Base-by-base conservation (phyloP, 805 yeast genomes). In the Metschnikowia continentalis region DNA sequence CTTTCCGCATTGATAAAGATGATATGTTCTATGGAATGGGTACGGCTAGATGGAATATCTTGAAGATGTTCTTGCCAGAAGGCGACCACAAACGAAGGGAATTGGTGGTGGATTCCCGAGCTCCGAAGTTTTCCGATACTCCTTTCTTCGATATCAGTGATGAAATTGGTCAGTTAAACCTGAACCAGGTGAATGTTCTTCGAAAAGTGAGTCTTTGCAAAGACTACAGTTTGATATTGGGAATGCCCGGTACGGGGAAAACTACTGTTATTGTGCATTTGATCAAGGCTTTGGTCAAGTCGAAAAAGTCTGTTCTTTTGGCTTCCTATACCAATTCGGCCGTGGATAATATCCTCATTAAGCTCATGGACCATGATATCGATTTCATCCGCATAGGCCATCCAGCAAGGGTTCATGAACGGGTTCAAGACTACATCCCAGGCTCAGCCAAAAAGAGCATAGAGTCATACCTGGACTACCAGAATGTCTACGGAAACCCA, bases 231-330 rank as follows among this genome's bases (percentile, higher is more conserved):
- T 72, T 94, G 59, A 79, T 94, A 17, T 70, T 92, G 53, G 99
- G 99, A 0, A 94, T 94, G 99, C 99, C 99, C 0, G 99, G 99
- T 3, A 94, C 98, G 0, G 99, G 97, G 8, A 90, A 90, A 62
- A 90, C 97, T 1, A 90, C 98, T 0, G 87, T 91, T 0, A 90
- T 94, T 48, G 86, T 95, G 0, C 83, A 84, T 42, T 61, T 94
- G 15, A 84, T 91, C 40, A 75, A 78, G 51, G 71, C 79, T 38
- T 64, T 94, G 30, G 85, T 84, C 3, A 67, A 69, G 1, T 75
- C 77, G 43, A 82, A 81, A 1, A 87, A 87, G 61, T 75, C 86
- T 0, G 85, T 94, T 1, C 70, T 94, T 22, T 68, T 94, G 44
- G 81, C 97, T 0, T 87, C 96, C 0, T 90, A 88, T 62, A 94